Evolutionary conservation across 768 basidiomycete genomes (phyloP).

Genomic region (Amanita rimosa): DNA sequence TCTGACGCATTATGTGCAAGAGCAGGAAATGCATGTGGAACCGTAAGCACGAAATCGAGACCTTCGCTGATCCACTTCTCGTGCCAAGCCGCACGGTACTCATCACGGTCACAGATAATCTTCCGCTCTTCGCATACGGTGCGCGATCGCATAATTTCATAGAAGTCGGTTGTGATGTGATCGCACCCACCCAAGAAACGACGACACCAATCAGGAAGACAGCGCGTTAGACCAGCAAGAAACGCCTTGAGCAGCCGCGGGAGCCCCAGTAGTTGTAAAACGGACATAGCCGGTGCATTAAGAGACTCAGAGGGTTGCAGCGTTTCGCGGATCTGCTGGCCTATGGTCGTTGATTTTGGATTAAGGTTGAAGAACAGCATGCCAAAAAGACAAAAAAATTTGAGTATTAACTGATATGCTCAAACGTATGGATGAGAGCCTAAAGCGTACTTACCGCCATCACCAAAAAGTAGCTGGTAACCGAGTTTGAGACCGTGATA

Average conservation of each 20-base stretch:
- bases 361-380: slow-evolving; percentile 5
- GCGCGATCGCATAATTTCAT: slow-evolving; percentile 32
- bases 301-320: slow-evolving; percentile 23
- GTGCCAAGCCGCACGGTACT: slow-evolving; percentile 33
- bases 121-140: slow-evolving; percentile 37
- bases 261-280: slow-evolving; percentile 16
- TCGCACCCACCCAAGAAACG: slow-evolving; percentile 23
- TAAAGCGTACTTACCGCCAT: slow-evolving; percentile 30
- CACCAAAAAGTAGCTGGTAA: slow-evolving; percentile 44
- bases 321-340: slow-evolving; percentile 27
- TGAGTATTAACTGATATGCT: not conserved
- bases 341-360: slow-evolving; percentile 17
- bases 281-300: slow-evolving; percentile 13
- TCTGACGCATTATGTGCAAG: slow-evolving; percentile 38
- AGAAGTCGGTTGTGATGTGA: slow-evolving; percentile 24
- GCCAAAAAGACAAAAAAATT: not conserved
- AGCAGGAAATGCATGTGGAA: slow-evolving; percentile 52
- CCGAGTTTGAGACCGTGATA: slow-evolving; percentile 38
- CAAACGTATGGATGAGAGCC: slow-evolving; percentile 3
- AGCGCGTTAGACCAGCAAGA: slow-evolving; percentile 19
- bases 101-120: slow-evolving; percentile 34
- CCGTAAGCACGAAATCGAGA: slow-evolving; percentile 53
- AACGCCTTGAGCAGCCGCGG: slow-evolving; percentile 24
- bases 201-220: slow-evolving; percentile 29
- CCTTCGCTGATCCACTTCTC: slow-evolving; percentile 34